Evolutionary conservation across 305 asterid species (phyloP).

Genomic region (Nicotiana rustica): DNA sequence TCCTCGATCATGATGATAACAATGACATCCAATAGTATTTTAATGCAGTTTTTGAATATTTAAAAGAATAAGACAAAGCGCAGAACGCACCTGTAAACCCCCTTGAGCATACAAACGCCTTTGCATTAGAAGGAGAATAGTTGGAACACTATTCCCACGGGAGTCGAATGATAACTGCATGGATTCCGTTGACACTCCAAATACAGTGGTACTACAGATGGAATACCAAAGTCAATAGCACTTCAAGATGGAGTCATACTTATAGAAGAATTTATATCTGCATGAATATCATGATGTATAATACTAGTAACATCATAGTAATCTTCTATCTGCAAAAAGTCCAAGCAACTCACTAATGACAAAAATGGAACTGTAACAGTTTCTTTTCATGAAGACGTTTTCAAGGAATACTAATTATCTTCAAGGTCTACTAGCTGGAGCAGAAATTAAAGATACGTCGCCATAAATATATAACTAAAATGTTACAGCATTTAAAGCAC

Average conservation of each 20-base stretch:
- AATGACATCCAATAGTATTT: conserved; percentile 1
- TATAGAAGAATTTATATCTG: conserved; percentile 13
- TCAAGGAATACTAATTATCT: not conserved
- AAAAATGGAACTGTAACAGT: not conserved
- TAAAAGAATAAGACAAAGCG: not conserved
- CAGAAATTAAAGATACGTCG: not conserved
- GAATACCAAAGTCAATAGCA: conserved; percentile 41
- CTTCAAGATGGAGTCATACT: conserved; percentile 25
- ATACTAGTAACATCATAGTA: not conserved
- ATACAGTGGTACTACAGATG: conserved; percentile 81
- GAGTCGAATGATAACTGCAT: conserved; percentile 93
- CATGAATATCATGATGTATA: not conserved
- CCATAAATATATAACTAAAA: conserved; percentile 1
- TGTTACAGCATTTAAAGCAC: conserved; percentile 1
- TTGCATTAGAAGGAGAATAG: conserved; percentile 90
- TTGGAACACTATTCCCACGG: conserved; percentile 92
- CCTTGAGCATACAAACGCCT: conserved; percentile 81
- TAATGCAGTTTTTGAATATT: not conserved
- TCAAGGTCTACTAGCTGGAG: conserved; percentile 3
- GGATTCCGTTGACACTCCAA: conserved; percentile 97
- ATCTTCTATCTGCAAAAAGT: not conserved
- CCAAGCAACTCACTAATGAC: not conserved
- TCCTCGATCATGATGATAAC: not conserved
- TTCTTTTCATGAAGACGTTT: not conserved
- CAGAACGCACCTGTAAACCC: conserved; percentile 73